These are phyloP conservation scores for Talaromyces albobiverticillius DNA, from an alignment of 2,329 filamentous ascomycete genomes.

Conservation along the genomic window DNA sequence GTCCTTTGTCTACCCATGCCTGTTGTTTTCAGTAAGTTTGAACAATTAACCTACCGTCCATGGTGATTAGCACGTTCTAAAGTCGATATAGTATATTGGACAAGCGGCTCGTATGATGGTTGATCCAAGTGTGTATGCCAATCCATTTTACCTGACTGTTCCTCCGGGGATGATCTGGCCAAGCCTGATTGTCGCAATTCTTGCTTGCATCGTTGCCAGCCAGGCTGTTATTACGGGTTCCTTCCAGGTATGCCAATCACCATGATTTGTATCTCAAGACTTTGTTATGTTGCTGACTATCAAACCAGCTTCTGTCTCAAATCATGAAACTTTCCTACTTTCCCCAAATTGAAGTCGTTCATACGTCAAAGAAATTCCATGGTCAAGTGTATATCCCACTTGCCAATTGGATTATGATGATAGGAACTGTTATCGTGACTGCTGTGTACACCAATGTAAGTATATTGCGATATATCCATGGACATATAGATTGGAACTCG, in stretches of 20 bases:
- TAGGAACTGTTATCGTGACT: slow-evolving; percentile 71
- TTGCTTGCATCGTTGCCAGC: slow-evolving; percentile 62
- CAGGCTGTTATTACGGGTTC: slow-evolving; percentile 76
- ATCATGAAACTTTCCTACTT: slow-evolving; percentile 73
- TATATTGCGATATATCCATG: not conserved
- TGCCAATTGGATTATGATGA: slow-evolving; percentile 74
- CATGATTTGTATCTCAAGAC: not conserved
- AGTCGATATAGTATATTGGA: slow-evolving; percentile 56
- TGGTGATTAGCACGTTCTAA: not conserved
- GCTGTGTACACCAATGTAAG: slow-evolving; percentile 65
- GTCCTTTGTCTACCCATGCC: slow-evolving; percentile 64
- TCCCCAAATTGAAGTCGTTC: slow-evolving; percentile 70
- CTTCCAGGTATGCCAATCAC: slow-evolving; percentile 54
- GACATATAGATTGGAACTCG: not conserved
- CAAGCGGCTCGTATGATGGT: slow-evolving; percentile 70
- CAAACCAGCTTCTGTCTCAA: slow-evolving; percentile 56
- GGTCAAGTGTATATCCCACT: slow-evolving; percentile 75
- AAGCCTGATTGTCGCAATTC: slow-evolving; percentile 64
- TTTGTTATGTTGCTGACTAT: not conserved
- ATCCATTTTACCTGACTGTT: slow-evolving; percentile 71
- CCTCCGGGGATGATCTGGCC: slow-evolving; percentile 68
- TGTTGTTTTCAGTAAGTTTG: slow-evolving; percentile 38
- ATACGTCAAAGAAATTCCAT: slow-evolving; percentile 68
- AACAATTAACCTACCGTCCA: no score
- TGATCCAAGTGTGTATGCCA: slow-evolving; percentile 60